These are phyloP conservation scores for Cercospora janseana DNA, from an alignment of 2,329 filamentous ascomycete species.

Conservation along the genomic window DNA sequence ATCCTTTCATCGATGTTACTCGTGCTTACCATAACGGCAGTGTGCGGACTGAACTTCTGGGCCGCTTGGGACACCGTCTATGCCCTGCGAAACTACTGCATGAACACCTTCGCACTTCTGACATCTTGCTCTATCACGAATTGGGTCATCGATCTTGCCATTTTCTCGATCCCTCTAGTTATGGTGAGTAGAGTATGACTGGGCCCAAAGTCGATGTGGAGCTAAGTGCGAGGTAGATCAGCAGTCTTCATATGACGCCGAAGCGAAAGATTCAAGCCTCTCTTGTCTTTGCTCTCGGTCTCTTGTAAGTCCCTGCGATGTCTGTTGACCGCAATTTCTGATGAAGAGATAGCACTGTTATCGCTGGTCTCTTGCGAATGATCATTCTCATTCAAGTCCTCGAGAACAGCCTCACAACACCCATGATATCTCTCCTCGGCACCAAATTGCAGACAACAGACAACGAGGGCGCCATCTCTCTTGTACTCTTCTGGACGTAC, in stretches of 20 bases:
- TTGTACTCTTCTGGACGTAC: slow-evolving; percentile 19
- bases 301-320: slow-evolving; percentile 11
- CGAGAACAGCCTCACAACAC: slow-evolving; percentile 7
- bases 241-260: slow-evolving; percentile 13
- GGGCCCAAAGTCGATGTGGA: background rate
- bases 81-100: slow-evolving; percentile 12
- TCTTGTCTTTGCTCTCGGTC: slow-evolving; percentile 17
- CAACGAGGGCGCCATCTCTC: slow-evolving; percentile 15
- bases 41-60: slow-evolving; percentile 17
- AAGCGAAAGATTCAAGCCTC: slow-evolving; percentile 18
- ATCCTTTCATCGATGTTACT: background rate
- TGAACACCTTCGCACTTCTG: slow-evolving; percentile 19
- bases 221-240: slow-evolving; percentile 4
- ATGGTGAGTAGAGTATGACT: slow-evolving; percentile 9
- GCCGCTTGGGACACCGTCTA: slow-evolving; percentile 18
- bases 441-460: slow-evolving; percentile 8
- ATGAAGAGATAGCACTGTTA: slow-evolving; percentile 10
- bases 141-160: slow-evolving; percentile 17
- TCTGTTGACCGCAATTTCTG: background rate
- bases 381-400: slow-evolving; percentile 15
- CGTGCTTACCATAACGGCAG: background rate
- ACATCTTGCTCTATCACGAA: slow-evolving; percentile 14
- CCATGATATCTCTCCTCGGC: slow-evolving; percentile 13
- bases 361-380: slow-evolving; percentile 20
- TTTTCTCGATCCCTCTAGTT: slow-evolving; percentile 17